Conservation (phyloP, 176 grass and related monocot genomes). For the Phyllostachys edulis region DNA sequence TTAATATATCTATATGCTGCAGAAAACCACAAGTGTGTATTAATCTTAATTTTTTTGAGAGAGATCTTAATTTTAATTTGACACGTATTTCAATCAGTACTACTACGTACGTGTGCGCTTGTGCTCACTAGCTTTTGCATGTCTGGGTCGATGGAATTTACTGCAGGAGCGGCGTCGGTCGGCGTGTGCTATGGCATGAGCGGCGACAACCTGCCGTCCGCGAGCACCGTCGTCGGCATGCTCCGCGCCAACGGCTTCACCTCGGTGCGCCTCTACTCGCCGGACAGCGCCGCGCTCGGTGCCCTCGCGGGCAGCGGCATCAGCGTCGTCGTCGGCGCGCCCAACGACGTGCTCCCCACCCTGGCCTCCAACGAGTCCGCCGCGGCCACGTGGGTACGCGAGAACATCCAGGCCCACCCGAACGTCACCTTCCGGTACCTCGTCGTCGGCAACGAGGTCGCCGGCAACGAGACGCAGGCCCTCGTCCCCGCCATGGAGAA, state of each 20-base stretch:
- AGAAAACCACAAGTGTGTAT: not conserved
- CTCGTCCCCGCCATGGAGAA: conserved; percentile 58
- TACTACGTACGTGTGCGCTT: not conserved
- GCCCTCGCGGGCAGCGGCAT: conserved; percentile 39
- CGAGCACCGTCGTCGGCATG: conserved; percentile 29
- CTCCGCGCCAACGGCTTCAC: conserved; percentile 27
- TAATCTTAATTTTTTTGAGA: not conserved
- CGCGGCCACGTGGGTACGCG: conserved; percentile 27
- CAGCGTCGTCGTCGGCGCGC: conserved; percentile 35
- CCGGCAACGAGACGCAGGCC: conserved; percentile 12
- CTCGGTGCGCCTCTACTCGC: conserved; percentile 36
- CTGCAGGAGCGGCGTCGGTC: conserved; percentile 20
- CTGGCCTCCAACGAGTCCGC: not conserved
- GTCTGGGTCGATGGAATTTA: conserved; percentile 8
- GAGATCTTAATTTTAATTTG: not conserved
- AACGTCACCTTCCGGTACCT: conserved; percentile 40
- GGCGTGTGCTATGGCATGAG: conserved; percentile 51
- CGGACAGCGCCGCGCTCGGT: not conserved
- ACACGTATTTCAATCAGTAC: not conserved
- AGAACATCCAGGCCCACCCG: conserved; percentile 32
- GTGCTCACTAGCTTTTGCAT: not conserved
- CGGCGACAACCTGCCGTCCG: conserved; percentile 33
- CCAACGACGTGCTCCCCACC: conserved; percentile 16
- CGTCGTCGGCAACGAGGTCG: conserved; percentile 46
- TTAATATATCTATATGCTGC: not conserved